Evolutionary conservation across 768 basidiomycete genomes (phyloP), one percentile per base, ranked within the genome.

Genomic region (Termitomyces sp.): DNA sequence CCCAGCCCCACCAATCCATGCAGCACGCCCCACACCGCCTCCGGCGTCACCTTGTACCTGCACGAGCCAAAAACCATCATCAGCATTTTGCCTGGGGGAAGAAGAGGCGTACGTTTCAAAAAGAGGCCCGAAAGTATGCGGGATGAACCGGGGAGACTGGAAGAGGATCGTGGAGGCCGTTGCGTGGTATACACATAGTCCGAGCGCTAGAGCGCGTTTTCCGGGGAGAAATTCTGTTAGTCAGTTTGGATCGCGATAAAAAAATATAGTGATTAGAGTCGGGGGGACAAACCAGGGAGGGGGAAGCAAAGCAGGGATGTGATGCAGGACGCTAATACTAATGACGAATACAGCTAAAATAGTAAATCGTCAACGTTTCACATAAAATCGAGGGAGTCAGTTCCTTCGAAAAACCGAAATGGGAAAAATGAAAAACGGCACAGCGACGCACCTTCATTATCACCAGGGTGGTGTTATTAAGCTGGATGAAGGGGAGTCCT

Each of bases 401-500:
- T 32, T 32, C 28, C 2, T 28, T 7, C 1, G 7, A 28, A 2
- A 2, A 28, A n/a, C n/a, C n/a, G n/a, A n/a, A 28, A 28, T 32
- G 9, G 30, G 30, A 9, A 2, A 10, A 10, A 10, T 10, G 8
- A 10, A 2, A 32, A 32, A 32, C 9, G 28, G 3, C 28, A 5
- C 30, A 10, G 9, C 9, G 30, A 32, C 30, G n/a, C 47, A 87
- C 91, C 77, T 92, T 92, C 46, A 90, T 69, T 8, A 93, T 59
- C 2, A 90, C 82, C 8, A 92, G 48, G 0, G 89, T 81, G 5
- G 91, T 93, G 73, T 93, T 93, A 62, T 85, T 92, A 61, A 91
- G 76, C 66, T 90, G 82, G 53, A 92, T 60, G 67, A 93, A 91
- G 0, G 91, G 91, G 19, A 93, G 67, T 15, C 68, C 73, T 17